Base-by-base conservation (phyloP, 2,329 filamentous ascomycete species). In the Coniochaeta prunicola region DNA sequence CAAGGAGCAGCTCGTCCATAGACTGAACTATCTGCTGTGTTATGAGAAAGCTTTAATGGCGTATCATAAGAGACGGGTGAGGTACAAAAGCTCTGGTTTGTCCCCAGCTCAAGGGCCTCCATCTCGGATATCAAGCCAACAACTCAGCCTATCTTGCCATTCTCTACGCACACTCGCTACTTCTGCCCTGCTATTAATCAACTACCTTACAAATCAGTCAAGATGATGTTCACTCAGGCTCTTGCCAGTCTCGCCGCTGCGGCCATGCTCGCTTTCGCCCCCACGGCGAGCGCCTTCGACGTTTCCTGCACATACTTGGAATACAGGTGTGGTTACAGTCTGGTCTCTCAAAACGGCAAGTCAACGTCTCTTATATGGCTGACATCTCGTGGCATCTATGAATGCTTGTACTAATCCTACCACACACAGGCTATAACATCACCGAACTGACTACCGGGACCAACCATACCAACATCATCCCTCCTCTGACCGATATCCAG, bases 241-340 rank as follows among this genome's bases (percentile, higher is more conserved):
- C 26, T 58, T 21, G 57, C 34, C 36, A 28, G 42, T 40, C 10
- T 58, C 31, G 57, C 57, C 17, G 45, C 13, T 34, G 42, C 45
- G 24, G 45, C 26, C 42, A 13, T 58, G 40, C 17, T 58, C 5
- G 57, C 57, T 30, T 24, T 58, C 45, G 19, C 57, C 26, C 40
- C 45, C 9, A 21, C 17, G 15, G 40, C 57, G 24, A 36, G 26
- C 30, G 57, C 57, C 45, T 58, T 58, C 31, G 30, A 17, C 30
- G 24, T 28, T 26, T 4, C 40, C 42, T 62, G 60, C 57, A 19
- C 8, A 10, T 62, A 62, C 56, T 59, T 60, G 57, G 59, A 56
- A 50, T 62, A 62, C 56, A 58, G 57, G 31, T 62, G 60, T 34
- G 60, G 60, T 34, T 62, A 55, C 38, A 50, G 30, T n/a, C 42